Percentiles rank a stretch among this genome's conserved stretches.
Evolutionary conservation across 2,329 filamentous ascomycete genomes (phyloP).

Genomic region (Penicillium frequentans): DNA sequence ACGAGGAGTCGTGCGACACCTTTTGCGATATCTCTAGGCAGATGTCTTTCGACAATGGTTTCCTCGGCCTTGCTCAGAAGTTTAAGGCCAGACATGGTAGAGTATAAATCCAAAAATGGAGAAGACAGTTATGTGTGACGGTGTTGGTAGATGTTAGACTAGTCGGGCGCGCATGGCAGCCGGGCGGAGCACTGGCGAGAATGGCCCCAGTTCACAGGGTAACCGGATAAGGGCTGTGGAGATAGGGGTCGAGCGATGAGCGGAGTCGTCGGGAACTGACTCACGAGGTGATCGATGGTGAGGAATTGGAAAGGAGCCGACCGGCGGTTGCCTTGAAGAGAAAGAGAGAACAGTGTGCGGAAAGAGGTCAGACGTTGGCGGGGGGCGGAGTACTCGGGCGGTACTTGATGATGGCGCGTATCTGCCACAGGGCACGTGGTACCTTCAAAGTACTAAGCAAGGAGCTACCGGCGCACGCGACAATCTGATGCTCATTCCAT

Average conservation of each 20-base stretch:
- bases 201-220: slow-evolving; percentile 15
- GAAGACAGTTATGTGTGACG: not conserved
- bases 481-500: not conserved
- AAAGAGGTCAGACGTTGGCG: slow-evolving; percentile 10
- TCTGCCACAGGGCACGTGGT: slow-evolving; percentile 20
- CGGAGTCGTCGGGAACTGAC: not conserved
- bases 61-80: slow-evolving; percentile 89
- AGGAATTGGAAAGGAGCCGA: slow-evolving; percentile 21
- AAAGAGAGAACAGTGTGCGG: slow-evolving; percentile 3
- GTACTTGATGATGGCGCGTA: slow-evolving; percentile 14
- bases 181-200: slow-evolving; percentile 13
- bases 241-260: not conserved
- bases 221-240: not conserved
- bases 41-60: slow-evolving; percentile 89
- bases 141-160: slow-evolving; percentile 5
- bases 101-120: slow-evolving; percentile 2
- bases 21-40: slow-evolving; percentile 92
- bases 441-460: slow-evolving; percentile 14
- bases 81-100: slow-evolving; percentile 53
- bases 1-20: slow-evolving; percentile 92
- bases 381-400: slow-evolving; percentile 16
- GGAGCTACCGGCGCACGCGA: slow-evolving; percentile 1
- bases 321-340: slow-evolving; percentile 26
- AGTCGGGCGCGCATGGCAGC: slow-evolving; percentile 19
- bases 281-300: not conserved